A percentile compares a stretch with the other conserved stretches of the same genome.
Evolutionary conservation across 2,329 filamentous ascomycete genomes (phyloP).

Genomic region (Pyricularia sp.): DNA sequence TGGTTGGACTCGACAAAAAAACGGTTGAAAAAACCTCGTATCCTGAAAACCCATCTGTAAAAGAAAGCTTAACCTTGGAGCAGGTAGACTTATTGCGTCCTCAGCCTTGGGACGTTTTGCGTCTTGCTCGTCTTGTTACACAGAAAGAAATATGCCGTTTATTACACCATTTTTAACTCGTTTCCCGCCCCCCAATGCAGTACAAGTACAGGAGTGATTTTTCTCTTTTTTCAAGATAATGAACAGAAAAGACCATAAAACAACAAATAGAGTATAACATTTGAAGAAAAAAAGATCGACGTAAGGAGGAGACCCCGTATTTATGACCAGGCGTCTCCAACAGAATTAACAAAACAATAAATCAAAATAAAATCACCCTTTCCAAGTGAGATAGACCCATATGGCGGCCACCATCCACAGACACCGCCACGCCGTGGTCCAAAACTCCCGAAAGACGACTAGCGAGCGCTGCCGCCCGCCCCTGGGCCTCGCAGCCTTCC

Average conservation of each 20-base stretch:
- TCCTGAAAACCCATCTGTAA: background rate
- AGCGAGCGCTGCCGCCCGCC: slow-evolving; percentile 12
- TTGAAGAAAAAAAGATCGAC: background rate
- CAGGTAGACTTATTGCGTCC: background rate
- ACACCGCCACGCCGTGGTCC: slow-evolving; percentile 51
- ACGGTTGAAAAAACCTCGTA: background rate
- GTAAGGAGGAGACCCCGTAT: background rate
- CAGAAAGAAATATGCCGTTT: background rate
- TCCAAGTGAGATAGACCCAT: slow-evolving; percentile 59
- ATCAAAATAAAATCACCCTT: slow-evolving; percentile 33
- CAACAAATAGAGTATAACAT: background rate
- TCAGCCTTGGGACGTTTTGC: background rate
- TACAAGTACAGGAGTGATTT: background rate
- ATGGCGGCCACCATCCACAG: slow-evolving; percentile 52
- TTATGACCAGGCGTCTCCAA: background rate
- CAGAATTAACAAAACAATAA: background rate
- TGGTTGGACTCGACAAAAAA: background rate
- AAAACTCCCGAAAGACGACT: slow-evolving; percentile 47
- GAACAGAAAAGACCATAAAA: background rate
- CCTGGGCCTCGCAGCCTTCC: slow-evolving; percentile 17
- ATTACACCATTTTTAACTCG: background rate
- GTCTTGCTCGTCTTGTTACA: background rate
- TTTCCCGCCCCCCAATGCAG: background rate
- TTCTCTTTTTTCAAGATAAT: background rate
- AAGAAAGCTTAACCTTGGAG: background rate